Base-by-base conservation (phyloP, 2,329 filamentous ascomycete species). In the Alternaria tenuissima region DNA sequence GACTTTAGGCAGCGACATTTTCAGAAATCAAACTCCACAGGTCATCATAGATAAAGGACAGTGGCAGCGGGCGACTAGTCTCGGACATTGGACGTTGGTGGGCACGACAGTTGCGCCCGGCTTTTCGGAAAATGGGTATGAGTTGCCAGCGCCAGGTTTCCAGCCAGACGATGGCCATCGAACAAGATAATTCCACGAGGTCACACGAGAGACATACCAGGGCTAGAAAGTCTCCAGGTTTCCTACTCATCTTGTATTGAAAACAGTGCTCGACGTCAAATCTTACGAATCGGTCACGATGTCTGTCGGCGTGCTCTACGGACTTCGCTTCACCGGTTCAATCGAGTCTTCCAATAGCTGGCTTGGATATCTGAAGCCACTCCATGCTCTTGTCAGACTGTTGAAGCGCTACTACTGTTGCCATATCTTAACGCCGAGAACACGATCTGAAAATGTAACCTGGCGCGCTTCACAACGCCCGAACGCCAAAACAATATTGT, bases 41-140 rank as follows among this genome's bases (percentile, higher is more conserved):
- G 72, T 81, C 1, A 75, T 78, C 2, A 75, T 85, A 11, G 67
- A 75, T 7, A 77, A 73, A 52, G 63, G 70, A 14, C 77, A 79
- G 57, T 85, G 83, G 83, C 83, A 85, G 74, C 74, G 79, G 34
- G 83, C 82, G 1, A 73, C 69, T 56, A 83, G 81, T 44, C 59
- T 76, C 34, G 83, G 83, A 1, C 69, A 78, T 4, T 86, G 83
- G 83, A 84, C 83, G 4, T 73, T 86, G 16, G 82, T 85, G 1
- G 83, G 76, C 4, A 72, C 67, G 39, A 72, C 71, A 8, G 63
- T 72, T 2, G 65, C 69, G 3, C 67, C 68, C 4, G 68, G 57
- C 3, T 72, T 72, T 18, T 52, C 41, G 11, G 61, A 62, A n/a
- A 57, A 60, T 30, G 67, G 65, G 1, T 72, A 67, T 32, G 69